Evolutionary conservation across 164 flowering plant species (phyloP), one percentile per base, ranked within the genome.

Genomic region (Dillenia turbinata): DNA sequence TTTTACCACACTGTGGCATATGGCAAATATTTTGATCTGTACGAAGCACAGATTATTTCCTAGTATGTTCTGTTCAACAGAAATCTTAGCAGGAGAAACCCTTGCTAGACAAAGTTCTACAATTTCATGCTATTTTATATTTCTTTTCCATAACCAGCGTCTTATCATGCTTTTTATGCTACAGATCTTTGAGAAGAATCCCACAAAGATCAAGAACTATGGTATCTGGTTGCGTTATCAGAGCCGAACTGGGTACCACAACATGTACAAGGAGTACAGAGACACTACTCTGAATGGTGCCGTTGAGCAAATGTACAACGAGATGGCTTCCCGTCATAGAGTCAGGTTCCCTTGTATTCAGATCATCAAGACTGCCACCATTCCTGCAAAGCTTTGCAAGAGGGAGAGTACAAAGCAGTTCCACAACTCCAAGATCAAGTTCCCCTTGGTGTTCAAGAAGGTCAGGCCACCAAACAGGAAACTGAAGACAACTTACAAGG

Each of bases 251-350:
- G 96, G 96, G 1, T 89, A 89, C 49, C 96, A 89, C 72, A 89
- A 89, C 79, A 89, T 89, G 96, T 89, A 89, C 85, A 89, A 89
- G 88, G 96, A 89, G 49, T 89, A 83, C 78, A 69, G 96, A 0
- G 96, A 89, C 57, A 89, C 93, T n/a, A 89, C 96, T 14, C 67
- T 89, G 61, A 89, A 89, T 55, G 96, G 96, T 2, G 93, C 76
- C 52, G 89, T 89, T 15, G 96, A 89, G 58, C 88, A 82, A 53
- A 87, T 89, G 91, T 89, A 89, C 77, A 80, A 64, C 52, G 96
- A 89, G 83, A 89, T 89, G 96, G 96, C 93, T 62, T 89, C 96
- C 16, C 89, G 96, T 22, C 96, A 89, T 77, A 73, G 93, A 54
- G 96, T 89, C 12, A 82, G 96, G 69, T 71, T 40, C 19, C 93